Base-by-base conservation (phyloP, 176 grass and related monocot species). In the Coix lacrymajobi region DNA sequence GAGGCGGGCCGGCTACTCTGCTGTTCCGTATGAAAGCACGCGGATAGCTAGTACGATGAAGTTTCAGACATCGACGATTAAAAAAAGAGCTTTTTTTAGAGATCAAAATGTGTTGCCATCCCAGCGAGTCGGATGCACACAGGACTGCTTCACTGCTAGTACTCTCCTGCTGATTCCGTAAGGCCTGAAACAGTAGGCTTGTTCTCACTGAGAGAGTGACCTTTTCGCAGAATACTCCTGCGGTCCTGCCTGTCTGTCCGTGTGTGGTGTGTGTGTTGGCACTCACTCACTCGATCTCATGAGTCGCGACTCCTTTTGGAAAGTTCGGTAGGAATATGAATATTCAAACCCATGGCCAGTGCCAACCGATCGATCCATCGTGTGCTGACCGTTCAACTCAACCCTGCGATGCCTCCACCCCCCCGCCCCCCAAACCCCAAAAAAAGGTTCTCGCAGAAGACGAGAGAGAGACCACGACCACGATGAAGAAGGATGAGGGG, bases 361-460 rank as follows among this genome's bases (percentile, higher is more conserved):
- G 51, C 58, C 66, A 37, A n/a, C n/a, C n/a, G n/a, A n/a, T n/a
- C n/a, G n/a, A n/a, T n/a, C n/a, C n/a, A 69, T 40, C 65, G 36
- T 24, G 34, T 56, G 83, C 83, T 89, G 87, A 85, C 87, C 87
- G 40, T 77, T 90, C 83, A 86, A 90, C 78, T 90, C 83, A 86
- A 90, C 78, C 34, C 81, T 76, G 1, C 16, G 25, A 48, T 62
- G 8, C 37, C 7, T 71, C 36, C 4, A 5, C 0, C 5, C 44
- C 1, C 30, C 5, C 1, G n/a, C n/a, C n/a, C n/a, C n/a, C n/a
- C n/a, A n/a, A n/a, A n/a, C n/a, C n/a, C n/a, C n/a, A n/a, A n/a
- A 33, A 43, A 11, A 83, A 45, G 19, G 34, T 9, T 11, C 0
- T 16, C 4, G 3, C 20, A 11, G 34, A 38, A 29, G 34, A 44